Evolutionary conservation across 2,329 filamentous ascomycete species (phyloP).

Genomic region (Diaporthe sp.): DNA sequence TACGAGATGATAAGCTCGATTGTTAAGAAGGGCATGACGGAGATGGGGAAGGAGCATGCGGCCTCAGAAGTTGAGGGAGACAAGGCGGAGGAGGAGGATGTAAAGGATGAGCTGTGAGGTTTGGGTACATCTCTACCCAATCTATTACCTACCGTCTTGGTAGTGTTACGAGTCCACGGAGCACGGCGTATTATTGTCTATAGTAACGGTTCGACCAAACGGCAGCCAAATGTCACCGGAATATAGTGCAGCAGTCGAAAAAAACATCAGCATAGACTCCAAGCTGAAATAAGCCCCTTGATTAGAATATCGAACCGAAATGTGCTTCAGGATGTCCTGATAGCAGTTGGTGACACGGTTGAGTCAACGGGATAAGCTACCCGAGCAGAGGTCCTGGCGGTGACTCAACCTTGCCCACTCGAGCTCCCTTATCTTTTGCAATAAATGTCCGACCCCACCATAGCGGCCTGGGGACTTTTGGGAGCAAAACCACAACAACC

Average conservation of each 20-base stretch:
- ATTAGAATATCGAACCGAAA: constrained; percentile 21
- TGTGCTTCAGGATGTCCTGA: constrained; percentile 3
- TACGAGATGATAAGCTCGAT: constrained; percentile 88
- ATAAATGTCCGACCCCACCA: constrained; percentile 42
- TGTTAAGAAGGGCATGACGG: constrained; percentile 61
- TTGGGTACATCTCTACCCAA: neutral
- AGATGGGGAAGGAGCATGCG: constrained; percentile 53
- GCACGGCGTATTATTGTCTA: neutral
- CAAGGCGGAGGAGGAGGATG: constrained; percentile 43
- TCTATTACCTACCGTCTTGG: neutral
- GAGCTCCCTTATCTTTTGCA: constrained; percentile 40
- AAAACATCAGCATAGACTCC: neutral
- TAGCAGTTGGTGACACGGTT: constrained; percentile 13
- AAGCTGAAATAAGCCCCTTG: neutral
- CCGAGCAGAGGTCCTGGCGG: constrained; percentile 1
- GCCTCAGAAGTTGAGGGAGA: constrained; percentile 23
- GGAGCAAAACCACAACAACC: constrained; percentile 5
- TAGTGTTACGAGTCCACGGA: no score
- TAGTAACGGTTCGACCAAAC: neutral
- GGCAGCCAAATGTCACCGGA: neutral
- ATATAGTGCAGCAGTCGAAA: neutral
- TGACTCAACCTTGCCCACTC: constrained; percentile 39
- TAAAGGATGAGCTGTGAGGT: constrained; percentile 56
- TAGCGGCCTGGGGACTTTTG: constrained; percentile 33
- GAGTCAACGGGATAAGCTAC: constrained; percentile 30